Percentiles rank a stretch among this genome's conserved stretches.
phyloP scores from a whole-genome alignment of 441 rosid species.

The Erysimum cheiri region DNA sequence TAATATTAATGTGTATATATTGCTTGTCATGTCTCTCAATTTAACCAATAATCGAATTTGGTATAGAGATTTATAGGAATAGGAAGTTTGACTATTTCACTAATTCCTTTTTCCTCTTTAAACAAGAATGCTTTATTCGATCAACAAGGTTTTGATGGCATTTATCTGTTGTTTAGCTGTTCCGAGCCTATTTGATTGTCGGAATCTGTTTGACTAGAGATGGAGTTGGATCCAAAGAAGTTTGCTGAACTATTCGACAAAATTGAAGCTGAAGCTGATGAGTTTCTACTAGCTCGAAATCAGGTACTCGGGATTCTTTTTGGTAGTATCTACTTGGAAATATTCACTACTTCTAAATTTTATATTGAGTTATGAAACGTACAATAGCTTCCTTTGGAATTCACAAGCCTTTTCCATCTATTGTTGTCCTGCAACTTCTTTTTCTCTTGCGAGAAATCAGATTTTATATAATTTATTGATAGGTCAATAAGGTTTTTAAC shows the following conservation, averaged over 20 bases:
- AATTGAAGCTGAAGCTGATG: constrained; percentile 80
- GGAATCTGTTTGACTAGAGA: constrained; percentile 27
- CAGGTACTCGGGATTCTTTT: constrained; percentile 52
- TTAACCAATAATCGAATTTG: no score
- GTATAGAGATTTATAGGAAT: not conserved
- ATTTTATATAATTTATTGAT: not conserved
- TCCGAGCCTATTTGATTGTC: not conserved
- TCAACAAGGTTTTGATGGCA: no score
- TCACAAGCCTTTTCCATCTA: not conserved
- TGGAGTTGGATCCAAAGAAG: constrained; percentile 66
- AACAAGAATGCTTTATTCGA: not conserved
- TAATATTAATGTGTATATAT: no score
- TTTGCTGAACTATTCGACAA: constrained; percentile 56
- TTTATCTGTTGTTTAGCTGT: not conserved
- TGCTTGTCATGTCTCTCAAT: no score
- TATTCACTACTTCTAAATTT: not conserved
- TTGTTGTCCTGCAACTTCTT: not conserved
- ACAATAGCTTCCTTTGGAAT: not conserved
- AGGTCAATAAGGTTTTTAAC: not conserved
- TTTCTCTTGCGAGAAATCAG: not conserved
- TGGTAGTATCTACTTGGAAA: not conserved
- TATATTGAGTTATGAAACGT: not conserved
- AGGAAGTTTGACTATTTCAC: not conserved
- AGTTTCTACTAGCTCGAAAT: constrained; percentile 61
- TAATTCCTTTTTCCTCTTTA: not conserved